Evolutionary conservation across 129 eudicot species (phyloP), one percentile per base, ranked within the genome.

Genomic region (Logfia minima): DNA sequence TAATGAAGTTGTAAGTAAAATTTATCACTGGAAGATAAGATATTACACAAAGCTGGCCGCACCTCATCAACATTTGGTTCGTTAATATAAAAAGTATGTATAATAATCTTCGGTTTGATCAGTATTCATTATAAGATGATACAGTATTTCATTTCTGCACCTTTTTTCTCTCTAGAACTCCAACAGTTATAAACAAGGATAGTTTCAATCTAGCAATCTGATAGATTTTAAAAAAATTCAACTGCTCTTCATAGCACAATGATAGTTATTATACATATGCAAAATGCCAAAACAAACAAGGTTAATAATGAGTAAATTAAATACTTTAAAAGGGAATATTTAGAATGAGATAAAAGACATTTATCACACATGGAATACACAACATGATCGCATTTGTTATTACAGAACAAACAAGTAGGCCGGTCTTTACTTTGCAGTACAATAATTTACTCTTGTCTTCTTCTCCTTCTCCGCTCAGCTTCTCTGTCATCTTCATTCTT

Each of bases 31-130:
- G 13, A 62, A 16, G 35, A 53, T 22, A 72, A 19, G 23, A 41
- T n/a, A 39, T 18, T 16, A 53, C 32, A 41, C 51, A 7, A 23
- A 26, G 23, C 41, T 60, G 9, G 41, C 24, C 39, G 2, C 22
- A 94, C 99, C 97, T 87, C 99, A 91, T 94, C 78, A 94, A 76
- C 99, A 94, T 94, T 72, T 94, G 99, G 70, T 85, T 66, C 79
- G 96, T 85, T 34, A 5, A 5, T 35, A 6, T 5, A 35, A 32
- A 4, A 31, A 4, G 4, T 35, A 35, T 35, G 8, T 35, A 35
- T 35, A 35, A 7, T 35, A 7, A 35, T 35, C 41, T 35, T 35
- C 8, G 41, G 41, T 35, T 35, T 35, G 7, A 35, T 35, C 41
- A 6, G 7, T 35, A 2, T 35, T 35, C 41, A 35, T 35, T 6